Evolutionary conservation across 371 early-diverging fungal genomes (phyloP).

Genomic region (Zopfochytrium polystomum): DNA sequence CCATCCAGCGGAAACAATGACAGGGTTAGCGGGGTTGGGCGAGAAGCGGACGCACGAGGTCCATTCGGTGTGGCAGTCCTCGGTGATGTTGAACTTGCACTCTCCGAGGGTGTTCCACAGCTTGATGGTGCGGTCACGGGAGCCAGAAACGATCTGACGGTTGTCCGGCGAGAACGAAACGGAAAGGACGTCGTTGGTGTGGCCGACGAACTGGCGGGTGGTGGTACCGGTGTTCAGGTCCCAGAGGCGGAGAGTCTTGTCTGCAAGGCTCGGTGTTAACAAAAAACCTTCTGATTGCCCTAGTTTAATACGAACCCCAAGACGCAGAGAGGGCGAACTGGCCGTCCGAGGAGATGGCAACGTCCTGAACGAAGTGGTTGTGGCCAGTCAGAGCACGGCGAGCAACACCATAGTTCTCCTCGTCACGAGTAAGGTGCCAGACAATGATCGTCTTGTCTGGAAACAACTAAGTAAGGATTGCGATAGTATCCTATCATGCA

Average conservation of each 20-base stretch:
- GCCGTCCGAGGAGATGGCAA: constrained; percentile 96
- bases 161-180: constrained; percentile 98
- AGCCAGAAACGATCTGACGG: constrained; percentile 97
- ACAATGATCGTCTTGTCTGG: constrained; percentile 93
- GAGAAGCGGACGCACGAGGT: constrained; percentile 98
- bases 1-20: constrained; percentile 98
- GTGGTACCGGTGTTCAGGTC: constrained; percentile 90
- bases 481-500: too few relatives aligned
- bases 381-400: constrained; percentile 88
- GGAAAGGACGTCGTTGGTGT: constrained; percentile 95
- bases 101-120: constrained; percentile 99
- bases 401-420: constrained; percentile 87
- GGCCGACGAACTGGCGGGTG: constrained; percentile 94
- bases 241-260: constrained; percentile 98
- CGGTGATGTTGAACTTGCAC: constrained; percentile 94
- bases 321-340: constrained; percentile 96
- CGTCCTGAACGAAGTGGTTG: constrained; percentile 97
- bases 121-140: constrained; percentile 98
- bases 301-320: constrained; percentile 70
- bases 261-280: too few relatives aligned
- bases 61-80: constrained; percentile 96
- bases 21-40: constrained; percentile 95
- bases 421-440: constrained; percentile 92
- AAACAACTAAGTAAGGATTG: background rate
- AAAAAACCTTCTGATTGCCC: too few relatives aligned